Base-by-base conservation (phyloP, 345 rosid species). In the Chamaenerion angustifolium region DNA sequence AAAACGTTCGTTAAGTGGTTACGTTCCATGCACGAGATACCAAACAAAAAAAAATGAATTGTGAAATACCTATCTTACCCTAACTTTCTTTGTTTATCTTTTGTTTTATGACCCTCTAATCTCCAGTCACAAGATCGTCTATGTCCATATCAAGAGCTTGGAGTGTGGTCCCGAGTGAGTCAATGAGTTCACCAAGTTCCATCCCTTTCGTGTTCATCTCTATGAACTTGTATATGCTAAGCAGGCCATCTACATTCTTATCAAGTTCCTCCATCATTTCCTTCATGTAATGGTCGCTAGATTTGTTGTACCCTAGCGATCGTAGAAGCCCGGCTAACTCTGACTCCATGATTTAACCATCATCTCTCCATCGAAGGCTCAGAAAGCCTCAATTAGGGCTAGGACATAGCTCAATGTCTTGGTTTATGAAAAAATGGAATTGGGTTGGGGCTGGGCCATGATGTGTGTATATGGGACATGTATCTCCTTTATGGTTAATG, bases 351-450 rank as follows among this genome's bases (percentile, higher is more conserved):
- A 81, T 76, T 13, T 50, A 23, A 3, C 80, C 80, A n/a, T 81
- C 85, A 11, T 68, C 71, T 81, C 70, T 0, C 75, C 47, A 48
- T 81, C 89, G 1, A 82, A 82, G 59, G 79, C 82, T 58, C 68
- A 41, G 52, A 82, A 82, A n/a, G 82, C 69, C 64, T 78, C 82
- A 15, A 74, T 57, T 18, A 81, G 75, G 12, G 60, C 53, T 17
- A 65, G 51, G 49, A 74, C 74, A 4, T 76, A 68, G 74, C 55
- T 63, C 44, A 78, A 56, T n/a, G 70, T 60, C 66, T 81, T 85
- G 5, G 61, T 60, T 59, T 67, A 79, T 3, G 64, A 59, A 4
- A 65, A 53, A 46, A 74, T 61, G 23, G 74, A 46, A 16, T 58
- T 58, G 1, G n/a, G 8, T 50, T 68, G 74, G 70, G 81, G n/a